phyloP scores from a whole-genome alignment of 805 yeast species.

The Maudiozyma pseudohumilis region DNA sequence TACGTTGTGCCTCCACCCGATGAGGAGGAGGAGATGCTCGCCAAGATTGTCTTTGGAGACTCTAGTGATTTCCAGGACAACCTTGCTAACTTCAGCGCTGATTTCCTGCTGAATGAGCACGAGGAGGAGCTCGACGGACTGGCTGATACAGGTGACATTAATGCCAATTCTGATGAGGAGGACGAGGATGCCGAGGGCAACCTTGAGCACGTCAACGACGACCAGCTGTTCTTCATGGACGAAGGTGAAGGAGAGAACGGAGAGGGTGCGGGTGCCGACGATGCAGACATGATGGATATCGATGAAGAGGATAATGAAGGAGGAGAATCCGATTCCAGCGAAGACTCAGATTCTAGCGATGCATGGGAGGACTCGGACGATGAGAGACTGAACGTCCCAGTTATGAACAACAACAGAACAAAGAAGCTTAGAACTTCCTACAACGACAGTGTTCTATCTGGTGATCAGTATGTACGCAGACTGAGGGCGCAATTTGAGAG shows the following conservation, averaged over 20 bases:
- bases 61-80: constrained; percentile 38
- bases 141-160: constrained; percentile 16
- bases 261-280: constrained; percentile 5
- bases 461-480: constrained; percentile 51
- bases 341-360: constrained; percentile 30
- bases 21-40: constrained; percentile 70
- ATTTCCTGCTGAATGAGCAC: constrained; percentile 30
- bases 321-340: constrained; percentile 25
- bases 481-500: constrained; percentile 62
- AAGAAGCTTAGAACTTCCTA: constrained; percentile 62
- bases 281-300: constrained; percentile 29
- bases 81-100: constrained; percentile 54
- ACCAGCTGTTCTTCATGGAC: constrained; percentile 19
- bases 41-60: constrained; percentile 86
- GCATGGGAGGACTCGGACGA: constrained; percentile 93
- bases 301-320: constrained; percentile 36
- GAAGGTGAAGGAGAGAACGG: constrained; percentile 17
- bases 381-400: constrained; percentile 55
- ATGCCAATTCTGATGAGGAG: constrained; percentile 15
- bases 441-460: constrained; percentile 43
- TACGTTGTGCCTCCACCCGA: constrained; percentile 54
- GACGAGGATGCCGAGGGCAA: constrained; percentile 26
- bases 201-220: constrained; percentile 20
- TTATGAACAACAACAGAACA: constrained; percentile 47
- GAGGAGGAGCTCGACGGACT: constrained; percentile 22